phyloP scores from a whole-genome alignment of 495 filamentous ascomycete genomes.

The Penicillium paradoxum region DNA sequence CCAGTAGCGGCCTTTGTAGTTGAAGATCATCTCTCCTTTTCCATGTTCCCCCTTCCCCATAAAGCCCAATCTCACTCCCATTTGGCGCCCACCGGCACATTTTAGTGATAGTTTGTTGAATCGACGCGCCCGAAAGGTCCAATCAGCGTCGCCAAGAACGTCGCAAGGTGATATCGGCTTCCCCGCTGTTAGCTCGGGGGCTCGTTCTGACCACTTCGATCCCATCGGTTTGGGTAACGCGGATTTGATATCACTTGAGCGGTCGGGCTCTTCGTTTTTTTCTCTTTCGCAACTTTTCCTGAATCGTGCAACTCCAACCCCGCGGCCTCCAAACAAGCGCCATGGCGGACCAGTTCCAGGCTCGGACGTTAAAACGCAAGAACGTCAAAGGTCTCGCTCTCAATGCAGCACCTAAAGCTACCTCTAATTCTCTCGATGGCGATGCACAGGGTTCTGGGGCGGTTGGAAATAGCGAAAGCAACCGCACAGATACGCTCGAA shows the following conservation, averaged over 20 bases:
- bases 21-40: constrained; percentile 1
- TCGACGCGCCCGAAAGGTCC: constrained; percentile 27
- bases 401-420: constrained; percentile 58
- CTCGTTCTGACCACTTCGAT: constrained; percentile 14
- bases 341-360: constrained; percentile 84
- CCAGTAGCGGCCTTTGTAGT: constrained; percentile 3
- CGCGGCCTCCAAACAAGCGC: constrained; percentile 13
- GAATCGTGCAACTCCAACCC: constrained; percentile 9
- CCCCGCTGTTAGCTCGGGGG: constrained; percentile 28
- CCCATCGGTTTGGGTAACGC: constrained; percentile 15
- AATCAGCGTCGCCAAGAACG: constrained; percentile 31
- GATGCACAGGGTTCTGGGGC: constrained; percentile 57
- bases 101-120: constrained; percentile 19
- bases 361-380: constrained; percentile 93
- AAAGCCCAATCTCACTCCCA: background rate
- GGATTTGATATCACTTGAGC: constrained; percentile 5
- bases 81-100: constrained; percentile 22
- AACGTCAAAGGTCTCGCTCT: constrained; percentile 94
- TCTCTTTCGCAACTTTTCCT: background rate
- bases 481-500: constrained; percentile 74
- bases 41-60: background rate
- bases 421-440: constrained; percentile 51
- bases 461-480: constrained; percentile 54
- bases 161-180: constrained; percentile 31
- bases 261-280: constrained; percentile 1